A percentile compares a stretch with the other conserved stretches of the same genome.
phyloP scores from a whole-genome alignment of 176 grass and related monocot genomes.

The Hordeum marinum region DNA sequence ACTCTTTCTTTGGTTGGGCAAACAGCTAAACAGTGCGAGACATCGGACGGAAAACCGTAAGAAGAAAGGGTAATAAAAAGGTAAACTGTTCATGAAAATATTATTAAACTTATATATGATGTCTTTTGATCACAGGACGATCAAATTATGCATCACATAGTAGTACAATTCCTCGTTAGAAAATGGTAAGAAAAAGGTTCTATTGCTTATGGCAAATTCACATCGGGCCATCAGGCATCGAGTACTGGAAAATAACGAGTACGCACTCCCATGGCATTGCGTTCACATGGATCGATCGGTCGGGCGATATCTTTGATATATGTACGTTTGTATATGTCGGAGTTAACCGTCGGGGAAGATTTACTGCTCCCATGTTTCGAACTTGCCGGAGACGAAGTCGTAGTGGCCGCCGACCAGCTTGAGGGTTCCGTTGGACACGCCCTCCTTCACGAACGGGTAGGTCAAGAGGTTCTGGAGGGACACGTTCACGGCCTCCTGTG shows the following conservation, averaged over 20 bases:
- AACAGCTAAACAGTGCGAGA: neutral
- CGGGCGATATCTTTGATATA: neutral
- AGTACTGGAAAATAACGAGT: neutral
- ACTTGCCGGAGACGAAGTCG: constrained; percentile 74
- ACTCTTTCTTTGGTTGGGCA: neutral
- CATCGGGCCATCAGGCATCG: constrained; percentile 16
- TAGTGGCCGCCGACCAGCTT: constrained; percentile 72
- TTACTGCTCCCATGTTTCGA: constrained; percentile 55
- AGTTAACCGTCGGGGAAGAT: neutral
- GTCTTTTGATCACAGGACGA: constrained; percentile 28
- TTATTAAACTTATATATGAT: constrained; percentile 29
- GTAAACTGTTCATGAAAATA: constrained; percentile 18
- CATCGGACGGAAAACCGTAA: neutral
- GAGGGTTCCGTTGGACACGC: constrained; percentile 43
- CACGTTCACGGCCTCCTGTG: constrained; percentile 66
- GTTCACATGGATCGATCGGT: neutral
- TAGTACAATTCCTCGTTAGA: constrained; percentile 17
- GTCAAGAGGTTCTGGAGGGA: constrained; percentile 63
- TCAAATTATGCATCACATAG: constrained; percentile 38
- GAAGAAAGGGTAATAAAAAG: neutral
- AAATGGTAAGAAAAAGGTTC: constrained; percentile 8
- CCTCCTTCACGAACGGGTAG: constrained; percentile 83
- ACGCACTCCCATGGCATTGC: constrained; percentile 4
- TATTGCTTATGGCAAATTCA: constrained; percentile 20
- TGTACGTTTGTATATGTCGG: neutral